These are phyloP conservation scores for Apiospora aurea DNA, from an alignment of 2,329 filamentous ascomycete species.

Conservation along the genomic window DNA sequence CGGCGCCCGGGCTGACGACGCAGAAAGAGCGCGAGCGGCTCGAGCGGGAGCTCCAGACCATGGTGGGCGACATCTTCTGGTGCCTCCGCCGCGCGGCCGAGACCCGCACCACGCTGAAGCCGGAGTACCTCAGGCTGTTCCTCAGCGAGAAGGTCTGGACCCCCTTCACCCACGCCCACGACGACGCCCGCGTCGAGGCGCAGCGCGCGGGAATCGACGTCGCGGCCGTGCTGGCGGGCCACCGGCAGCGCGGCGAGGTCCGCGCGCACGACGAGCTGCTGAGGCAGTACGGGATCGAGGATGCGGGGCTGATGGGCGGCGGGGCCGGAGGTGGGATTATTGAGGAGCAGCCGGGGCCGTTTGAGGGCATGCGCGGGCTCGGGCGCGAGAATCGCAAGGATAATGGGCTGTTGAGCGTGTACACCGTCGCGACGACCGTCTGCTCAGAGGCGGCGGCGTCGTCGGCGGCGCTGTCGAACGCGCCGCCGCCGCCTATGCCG, in stretches of 20 bases:
- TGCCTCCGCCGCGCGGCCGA: slow-evolving; percentile 30
- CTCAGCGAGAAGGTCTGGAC: slow-evolving; percentile 37
- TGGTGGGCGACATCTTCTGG: slow-evolving; percentile 37
- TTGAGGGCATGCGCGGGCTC: neutral
- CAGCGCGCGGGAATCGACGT: slow-evolving; percentile 38
- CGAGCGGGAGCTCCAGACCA: slow-evolving; percentile 26
- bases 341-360: neutral
- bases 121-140: slow-evolving; percentile 34
- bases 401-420: neutral
- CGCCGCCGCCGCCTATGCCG: neutral
- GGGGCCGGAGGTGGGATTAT: neutral
- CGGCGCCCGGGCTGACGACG: slow-evolving; percentile 27
- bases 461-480: neutral
- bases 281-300: slow-evolving; percentile 31
- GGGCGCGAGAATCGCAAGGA: neutral
- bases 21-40: neutral
- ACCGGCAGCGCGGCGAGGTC: slow-evolving; percentile 27
- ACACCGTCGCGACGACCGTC: neutral
- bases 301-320: slow-evolving; percentile 22
- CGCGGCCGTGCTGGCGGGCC: slow-evolving; percentile 29
- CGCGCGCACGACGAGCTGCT: slow-evolving; percentile 38
- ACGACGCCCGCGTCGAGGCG: slow-evolving; percentile 29
- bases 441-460: neutral
- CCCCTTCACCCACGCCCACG: slow-evolving; percentile 32
- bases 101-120: slow-evolving; percentile 22